Evolutionary conservation across 116 monocot genomes (phyloP).

Genomic region (Papilionanthe hybrid): DNA sequence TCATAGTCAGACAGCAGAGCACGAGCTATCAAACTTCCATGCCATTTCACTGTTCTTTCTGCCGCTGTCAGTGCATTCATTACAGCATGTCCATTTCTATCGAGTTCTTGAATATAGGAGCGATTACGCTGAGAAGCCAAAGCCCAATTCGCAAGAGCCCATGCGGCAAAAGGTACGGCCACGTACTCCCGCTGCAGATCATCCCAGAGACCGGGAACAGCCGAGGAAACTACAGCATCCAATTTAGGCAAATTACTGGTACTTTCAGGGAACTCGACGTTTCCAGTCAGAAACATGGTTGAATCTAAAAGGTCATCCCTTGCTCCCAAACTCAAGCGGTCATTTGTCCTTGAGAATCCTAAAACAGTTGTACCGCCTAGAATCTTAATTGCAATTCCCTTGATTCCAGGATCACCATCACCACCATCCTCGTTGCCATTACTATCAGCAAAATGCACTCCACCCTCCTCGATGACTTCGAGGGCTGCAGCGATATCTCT

Average conservation of each 20-base stretch:
- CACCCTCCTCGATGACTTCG: slow-evolving; percentile 85
- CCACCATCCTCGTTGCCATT: slow-evolving; percentile 31
- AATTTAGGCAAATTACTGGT: slow-evolving; percentile 19
- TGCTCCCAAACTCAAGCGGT: slow-evolving; percentile 19
- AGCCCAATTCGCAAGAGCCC: slow-evolving; percentile 99
- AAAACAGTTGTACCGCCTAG: slow-evolving; percentile 79
- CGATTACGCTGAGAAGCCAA: slow-evolving; percentile 75
- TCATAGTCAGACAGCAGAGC: slow-evolving; percentile 75
- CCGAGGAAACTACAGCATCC: slow-evolving; percentile 23
- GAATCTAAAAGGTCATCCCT: slow-evolving; percentile 18
- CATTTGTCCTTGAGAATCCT: slow-evolving; percentile 49
- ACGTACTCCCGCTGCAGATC: slow-evolving; percentile 95
- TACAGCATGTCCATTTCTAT: slow-evolving; percentile 80
- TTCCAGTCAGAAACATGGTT: slow-evolving; percentile 13
- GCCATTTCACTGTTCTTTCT: slow-evolving; percentile 97
- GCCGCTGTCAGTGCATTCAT: slow-evolving; percentile 73
- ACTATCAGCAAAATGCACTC: slow-evolving; percentile 63
- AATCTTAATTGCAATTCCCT: slow-evolving; percentile 87
- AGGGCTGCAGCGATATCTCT: slow-evolving; percentile 82
- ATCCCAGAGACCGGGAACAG: slow-evolving; percentile 93
- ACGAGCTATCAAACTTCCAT: slow-evolving; percentile 79
- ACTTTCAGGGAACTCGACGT: slow-evolving; percentile 18
- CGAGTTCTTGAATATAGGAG: slow-evolving; percentile 83
- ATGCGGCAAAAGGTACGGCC: slow-evolving; percentile 97
- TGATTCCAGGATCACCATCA: slow-evolving; percentile 70